A percentile compares a stretch with the other conserved stretches of the same genome.
Evolutionary conservation across 106 monocot species (phyloP).

Genomic region (Apostasia ramifera): DNA sequence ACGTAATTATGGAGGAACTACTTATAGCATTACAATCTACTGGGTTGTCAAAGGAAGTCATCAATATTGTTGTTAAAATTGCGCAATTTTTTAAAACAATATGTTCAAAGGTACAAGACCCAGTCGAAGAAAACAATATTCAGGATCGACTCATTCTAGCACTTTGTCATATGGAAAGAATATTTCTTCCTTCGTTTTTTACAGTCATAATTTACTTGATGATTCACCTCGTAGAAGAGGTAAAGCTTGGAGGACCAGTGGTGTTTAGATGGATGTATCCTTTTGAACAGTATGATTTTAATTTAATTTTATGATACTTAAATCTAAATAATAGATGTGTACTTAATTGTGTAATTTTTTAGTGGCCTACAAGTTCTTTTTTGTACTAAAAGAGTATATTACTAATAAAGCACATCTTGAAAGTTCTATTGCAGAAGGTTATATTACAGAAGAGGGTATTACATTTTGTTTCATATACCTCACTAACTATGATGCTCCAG

Average conservation of each 20-base stretch:
- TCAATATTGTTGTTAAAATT: not conserved
- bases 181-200: slow-evolving; percentile 22
- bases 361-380: not conserved
- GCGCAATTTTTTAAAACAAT: slow-evolving; percentile 5
- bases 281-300: not conserved
- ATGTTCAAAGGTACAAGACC: not conserved
- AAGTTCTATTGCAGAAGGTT: slow-evolving; percentile 12
- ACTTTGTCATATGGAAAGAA: slow-evolving; percentile 4
- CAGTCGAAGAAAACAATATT: not conserved
- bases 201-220: slow-evolving; percentile 7
- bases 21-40: not conserved
- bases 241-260: not conserved
- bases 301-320: not conserved
- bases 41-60: not conserved
- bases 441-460: slow-evolving; percentile 8
- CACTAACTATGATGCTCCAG: not conserved
- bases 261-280: slow-evolving; percentile 13
- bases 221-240: slow-evolving; percentile 3
- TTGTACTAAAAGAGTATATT: slow-evolving; percentile 3
- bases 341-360: not conserved
- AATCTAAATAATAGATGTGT: not conserved
- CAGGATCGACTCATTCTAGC: not conserved
- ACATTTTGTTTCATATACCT: not conserved
- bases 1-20: slow-evolving; percentile 9
- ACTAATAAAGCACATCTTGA: not conserved